Evolutionary conservation across 2,329 filamentous ascomycete genomes (phyloP).

Genomic region (Aspergillus transmontanensis): DNA sequence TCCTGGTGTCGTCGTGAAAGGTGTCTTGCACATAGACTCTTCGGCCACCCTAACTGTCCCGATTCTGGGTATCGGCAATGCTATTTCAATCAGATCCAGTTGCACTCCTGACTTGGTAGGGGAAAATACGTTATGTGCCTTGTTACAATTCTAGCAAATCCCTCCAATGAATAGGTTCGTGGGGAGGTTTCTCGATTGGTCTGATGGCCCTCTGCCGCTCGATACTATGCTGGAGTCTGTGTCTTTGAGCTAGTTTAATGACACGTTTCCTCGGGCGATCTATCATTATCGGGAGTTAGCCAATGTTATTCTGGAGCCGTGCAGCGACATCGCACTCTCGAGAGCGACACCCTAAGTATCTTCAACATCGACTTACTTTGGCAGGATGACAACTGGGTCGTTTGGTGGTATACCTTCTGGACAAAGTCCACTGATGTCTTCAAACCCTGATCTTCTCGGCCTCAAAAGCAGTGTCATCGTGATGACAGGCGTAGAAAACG

Average conservation of each 20-base stretch:
- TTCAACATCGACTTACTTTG: too few species aligned
- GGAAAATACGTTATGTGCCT: background rate
- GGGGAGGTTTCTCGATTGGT: conserved; percentile 44
- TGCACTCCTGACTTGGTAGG: conserved; percentile 31
- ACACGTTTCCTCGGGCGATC: conserved; percentile 38
- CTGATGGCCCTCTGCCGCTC: conserved; percentile 32
- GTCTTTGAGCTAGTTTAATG: conserved; percentile 35
- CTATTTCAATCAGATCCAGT: conserved; percentile 23
- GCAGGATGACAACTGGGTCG: too few species aligned
- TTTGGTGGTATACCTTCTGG: too few species aligned
- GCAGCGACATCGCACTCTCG: too few species aligned
- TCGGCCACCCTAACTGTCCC: background rate
- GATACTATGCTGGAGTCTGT: conserved; percentile 38
- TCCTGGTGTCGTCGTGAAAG: background rate
- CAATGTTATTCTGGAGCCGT: background rate
- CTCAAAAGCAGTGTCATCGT: too few species aligned
- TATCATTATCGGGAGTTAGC: conserved; percentile 36
- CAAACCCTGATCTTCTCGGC: too few species aligned
- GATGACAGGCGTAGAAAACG: too few species aligned
- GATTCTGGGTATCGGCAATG: background rate
- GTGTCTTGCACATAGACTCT: background rate
- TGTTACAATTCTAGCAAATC: background rate
- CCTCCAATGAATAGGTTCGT: conserved; percentile 36
- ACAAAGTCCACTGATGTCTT: too few species aligned
- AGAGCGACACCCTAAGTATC: too few species aligned